These are phyloP conservation scores for Hansenula anomala DNA, from an alignment of 1,139 yeast species.

Conservation along the genomic window DNA sequence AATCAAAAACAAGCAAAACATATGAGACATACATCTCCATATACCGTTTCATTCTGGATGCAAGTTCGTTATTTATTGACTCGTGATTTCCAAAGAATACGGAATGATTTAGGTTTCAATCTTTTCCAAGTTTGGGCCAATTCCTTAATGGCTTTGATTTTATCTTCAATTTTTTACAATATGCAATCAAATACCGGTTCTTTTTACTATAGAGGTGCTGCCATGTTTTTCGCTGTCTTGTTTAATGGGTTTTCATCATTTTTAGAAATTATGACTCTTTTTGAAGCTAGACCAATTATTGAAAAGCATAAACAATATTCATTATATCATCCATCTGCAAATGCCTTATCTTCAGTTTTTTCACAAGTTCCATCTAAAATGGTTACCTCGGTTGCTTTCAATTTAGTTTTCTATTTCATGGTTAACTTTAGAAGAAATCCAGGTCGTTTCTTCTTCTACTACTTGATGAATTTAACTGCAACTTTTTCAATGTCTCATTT, in stretches of 20 bases:
- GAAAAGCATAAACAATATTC: conserved; percentile 78
- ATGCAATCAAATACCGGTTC: conserved; percentile 42
- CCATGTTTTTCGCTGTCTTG: conserved; percentile 71
- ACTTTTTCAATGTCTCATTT: conserved; percentile 67
- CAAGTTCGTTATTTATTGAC: conserved; percentile 57
- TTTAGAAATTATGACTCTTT: conserved; percentile 65
- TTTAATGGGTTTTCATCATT: conserved; percentile 74
- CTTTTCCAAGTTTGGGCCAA: conserved; percentile 57
- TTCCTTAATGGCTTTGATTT: conserved; percentile 64
- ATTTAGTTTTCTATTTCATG: conserved; percentile 62
- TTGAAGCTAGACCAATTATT: conserved; percentile 72
- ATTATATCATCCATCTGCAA: conserved; percentile 73
- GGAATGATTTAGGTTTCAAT: conserved; percentile 65
- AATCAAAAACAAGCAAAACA: conserved; percentile 54
- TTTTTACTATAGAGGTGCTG: conserved; percentile 65
- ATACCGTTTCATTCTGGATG: conserved; percentile 58
- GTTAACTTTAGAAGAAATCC: conserved; percentile 59
- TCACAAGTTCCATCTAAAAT: conserved; percentile 67
- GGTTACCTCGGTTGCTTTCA: conserved; percentile 50
- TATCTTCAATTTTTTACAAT: conserved; percentile 74
- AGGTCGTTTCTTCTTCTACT: conserved; percentile 67
- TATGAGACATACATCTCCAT: conserved; percentile 51
- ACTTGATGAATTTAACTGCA: conserved; percentile 46
- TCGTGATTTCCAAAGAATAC: conserved; percentile 60
- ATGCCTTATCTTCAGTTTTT: conserved; percentile 63